Evolutionary conservation across 2,329 filamentous ascomycete species (phyloP).

Genomic region (Juglanconis oblonga): DNA sequence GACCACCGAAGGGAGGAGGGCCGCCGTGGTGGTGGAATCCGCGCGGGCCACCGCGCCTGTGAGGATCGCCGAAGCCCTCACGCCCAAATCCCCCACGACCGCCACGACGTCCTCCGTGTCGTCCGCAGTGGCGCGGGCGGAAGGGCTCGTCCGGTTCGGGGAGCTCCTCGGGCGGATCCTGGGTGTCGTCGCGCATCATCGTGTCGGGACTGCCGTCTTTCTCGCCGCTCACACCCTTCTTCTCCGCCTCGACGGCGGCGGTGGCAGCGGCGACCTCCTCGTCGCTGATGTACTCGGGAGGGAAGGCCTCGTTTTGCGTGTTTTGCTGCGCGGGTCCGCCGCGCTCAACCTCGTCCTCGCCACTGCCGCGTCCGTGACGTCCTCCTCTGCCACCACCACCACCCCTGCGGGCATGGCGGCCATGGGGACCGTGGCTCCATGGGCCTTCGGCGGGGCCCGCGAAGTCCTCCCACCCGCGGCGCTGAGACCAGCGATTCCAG

Average conservation of each 20-base stretch:
- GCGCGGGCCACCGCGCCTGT: constrained; percentile 21
- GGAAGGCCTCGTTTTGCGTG: constrained; percentile 14
- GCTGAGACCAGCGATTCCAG: constrained; percentile 15
- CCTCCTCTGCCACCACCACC: neutral
- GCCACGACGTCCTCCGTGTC: constrained; percentile 17
- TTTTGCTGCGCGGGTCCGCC: neutral
- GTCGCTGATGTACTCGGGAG: constrained; percentile 16
- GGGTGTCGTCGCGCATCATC: constrained; percentile 31
- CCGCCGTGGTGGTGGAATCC: constrained; percentile 22
- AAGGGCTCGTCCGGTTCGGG: constrained; percentile 6
- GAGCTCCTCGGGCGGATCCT: constrained; percentile 25
- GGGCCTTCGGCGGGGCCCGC: neutral
- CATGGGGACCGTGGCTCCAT: constrained; percentile 3
- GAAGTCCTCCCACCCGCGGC: constrained; percentile 13
- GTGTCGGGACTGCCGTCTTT: constrained; percentile 29
- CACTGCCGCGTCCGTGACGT: neutral
- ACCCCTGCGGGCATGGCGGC: constrained; percentile 1
- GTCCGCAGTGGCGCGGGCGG: neutral
- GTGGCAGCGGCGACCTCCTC: constrained; percentile 15
- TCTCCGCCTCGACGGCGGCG: constrained; percentile 7
- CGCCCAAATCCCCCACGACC: constrained; percentile 23
- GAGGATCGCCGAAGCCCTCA: constrained; percentile 20
- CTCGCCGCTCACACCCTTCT: constrained; percentile 14
- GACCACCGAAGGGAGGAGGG: constrained; percentile 18
- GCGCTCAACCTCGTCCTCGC: neutral